Evolutionary conservation across 2,329 filamentous ascomycete genomes (phyloP), one percentile per base, ranked within the genome.

Genomic region (Dactylellina parvicollis): DNA sequence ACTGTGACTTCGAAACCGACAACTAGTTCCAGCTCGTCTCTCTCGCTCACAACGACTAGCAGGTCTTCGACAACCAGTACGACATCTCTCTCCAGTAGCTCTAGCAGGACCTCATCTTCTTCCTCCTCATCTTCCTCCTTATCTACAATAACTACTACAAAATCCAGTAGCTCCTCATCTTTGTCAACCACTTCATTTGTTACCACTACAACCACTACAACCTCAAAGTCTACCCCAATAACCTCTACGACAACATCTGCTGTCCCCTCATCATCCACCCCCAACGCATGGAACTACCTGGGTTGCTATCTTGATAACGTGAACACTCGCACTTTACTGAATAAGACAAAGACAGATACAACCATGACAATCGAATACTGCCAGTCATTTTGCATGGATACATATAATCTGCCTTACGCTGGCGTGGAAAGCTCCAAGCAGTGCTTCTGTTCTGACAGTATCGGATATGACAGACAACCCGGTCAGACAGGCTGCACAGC

Each of bases 401-500:
- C 26, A 8, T 65, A 47, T 18, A 73, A 73, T 26, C 30, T 73
- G 1, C 69, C 59, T n/a, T 66, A 69, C 26, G 54, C 64, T 4
- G 64, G 64, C 40, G 44, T 69, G 10, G 54, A 69, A 40, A 3
- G 34, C 12, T 24, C 44, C 12, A 69, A 54, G 14, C 64, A 69
- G 47, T 69, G 64, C 22, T 69, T 69, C 36, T 69, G 64, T 28
- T 40, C 54, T 24, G 64, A 69, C 20, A 54, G 34, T n/a, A 69
- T 69, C 26, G 32, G 42, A 32, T 69, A 60, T 10, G 54, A 26
- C 34, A 26, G 64, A 20, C 64, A 44, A 20, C 46, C 54, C 16
- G 64, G 54, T 8, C 64, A 69, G 47, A 54, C 64, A 1, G 64
- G 64, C n/a, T 79, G 78, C 47, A 64, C 36, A 40, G 75, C 64